phyloP scores from a whole-genome alignment of 2,329 filamentous ascomycete species.

The Aspergillus viridinutans region DNA sequence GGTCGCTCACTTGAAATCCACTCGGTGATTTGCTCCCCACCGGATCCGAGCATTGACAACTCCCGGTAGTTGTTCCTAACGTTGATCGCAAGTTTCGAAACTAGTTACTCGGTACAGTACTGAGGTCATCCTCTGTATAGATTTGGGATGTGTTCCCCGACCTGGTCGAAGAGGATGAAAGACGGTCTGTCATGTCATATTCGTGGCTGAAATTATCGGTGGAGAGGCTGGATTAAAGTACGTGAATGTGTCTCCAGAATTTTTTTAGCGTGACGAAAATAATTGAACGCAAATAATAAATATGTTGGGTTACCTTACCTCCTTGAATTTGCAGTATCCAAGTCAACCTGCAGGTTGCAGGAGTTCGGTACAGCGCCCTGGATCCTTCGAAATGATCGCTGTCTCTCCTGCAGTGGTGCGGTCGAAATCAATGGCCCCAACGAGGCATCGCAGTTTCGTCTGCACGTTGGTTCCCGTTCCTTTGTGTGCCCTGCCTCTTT shows the following conservation, averaged over 20 bases:
- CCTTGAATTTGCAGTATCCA: neutral
- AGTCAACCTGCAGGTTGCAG: constrained; percentile 18
- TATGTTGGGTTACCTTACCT: neutral
- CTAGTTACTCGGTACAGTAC: no score
- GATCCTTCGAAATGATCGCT: constrained; percentile 1
- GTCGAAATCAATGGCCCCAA: no score
- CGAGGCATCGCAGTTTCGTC: neutral
- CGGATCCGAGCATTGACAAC: neutral
- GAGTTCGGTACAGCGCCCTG: constrained; percentile 11
- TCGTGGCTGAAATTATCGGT: neutral
- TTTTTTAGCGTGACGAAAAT: neutral
- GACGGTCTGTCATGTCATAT: neutral
- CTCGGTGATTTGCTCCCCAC: neutral
- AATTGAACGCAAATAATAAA: neutral
- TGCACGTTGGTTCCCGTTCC: constrained; percentile 13
- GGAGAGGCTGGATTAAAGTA: neutral
- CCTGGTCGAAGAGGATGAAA: neutral
- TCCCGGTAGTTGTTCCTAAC: neutral
- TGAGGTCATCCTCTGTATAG: no score
- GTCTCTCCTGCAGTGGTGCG: constrained; percentile 1
- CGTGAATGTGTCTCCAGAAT: neutral
- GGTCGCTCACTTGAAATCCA: neutral
- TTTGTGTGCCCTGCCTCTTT: neutral
- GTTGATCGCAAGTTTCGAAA: neutral
- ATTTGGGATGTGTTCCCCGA: no score